phyloP scores from a whole-genome alignment of 73 alveolate genomes.

The Halteria grandinella region DNA sequence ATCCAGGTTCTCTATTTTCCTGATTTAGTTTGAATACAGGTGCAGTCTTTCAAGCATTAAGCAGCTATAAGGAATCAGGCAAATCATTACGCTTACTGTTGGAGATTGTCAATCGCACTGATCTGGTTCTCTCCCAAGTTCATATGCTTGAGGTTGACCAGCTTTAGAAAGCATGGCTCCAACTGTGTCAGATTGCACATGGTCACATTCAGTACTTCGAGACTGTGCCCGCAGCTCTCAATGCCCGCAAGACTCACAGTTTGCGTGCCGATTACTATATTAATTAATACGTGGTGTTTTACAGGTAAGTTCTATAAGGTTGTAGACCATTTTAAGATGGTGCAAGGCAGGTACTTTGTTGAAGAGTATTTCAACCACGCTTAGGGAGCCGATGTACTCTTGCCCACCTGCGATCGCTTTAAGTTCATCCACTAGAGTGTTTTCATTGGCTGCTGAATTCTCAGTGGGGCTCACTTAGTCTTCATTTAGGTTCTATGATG shows the following conservation, averaged over 20 bases:
- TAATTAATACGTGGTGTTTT: background rate
- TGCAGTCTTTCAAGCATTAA: constrained; percentile 44
- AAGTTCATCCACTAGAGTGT: background rate
- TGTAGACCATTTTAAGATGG: constrained; percentile 36
- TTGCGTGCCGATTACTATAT: constrained; percentile 43
- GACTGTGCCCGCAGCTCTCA: constrained; percentile 62
- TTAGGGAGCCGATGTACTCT: constrained; percentile 62
- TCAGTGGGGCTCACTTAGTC: too few species aligned
- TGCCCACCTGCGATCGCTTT: constrained; percentile 41
- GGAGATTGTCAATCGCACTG: constrained; percentile 57
- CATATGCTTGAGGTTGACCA: constrained; percentile 45
- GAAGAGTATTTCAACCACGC: constrained; percentile 48
- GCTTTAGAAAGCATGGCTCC: constrained; percentile 47
- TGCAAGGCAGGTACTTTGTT: constrained; percentile 13
- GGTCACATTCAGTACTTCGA: constrained; percentile 60
- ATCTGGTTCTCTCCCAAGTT: constrained; percentile 54
- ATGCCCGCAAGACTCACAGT: constrained; percentile 58
- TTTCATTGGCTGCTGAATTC: constrained; percentile 9
- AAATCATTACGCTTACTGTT: constrained; percentile 27
- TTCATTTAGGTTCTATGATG: constrained; percentile 12
- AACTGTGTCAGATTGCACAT: constrained; percentile 57
- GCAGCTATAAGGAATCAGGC: constrained; percentile 36
- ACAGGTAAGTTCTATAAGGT: constrained; percentile 56
- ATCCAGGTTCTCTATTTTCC: constrained; percentile 58
- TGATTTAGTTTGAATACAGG: constrained; percentile 58